Percentiles rank a stretch among this genome's conserved stretches.
phyloP scores from a whole-genome alignment of 441 rosid species.

The Viola pubescens region DNA sequence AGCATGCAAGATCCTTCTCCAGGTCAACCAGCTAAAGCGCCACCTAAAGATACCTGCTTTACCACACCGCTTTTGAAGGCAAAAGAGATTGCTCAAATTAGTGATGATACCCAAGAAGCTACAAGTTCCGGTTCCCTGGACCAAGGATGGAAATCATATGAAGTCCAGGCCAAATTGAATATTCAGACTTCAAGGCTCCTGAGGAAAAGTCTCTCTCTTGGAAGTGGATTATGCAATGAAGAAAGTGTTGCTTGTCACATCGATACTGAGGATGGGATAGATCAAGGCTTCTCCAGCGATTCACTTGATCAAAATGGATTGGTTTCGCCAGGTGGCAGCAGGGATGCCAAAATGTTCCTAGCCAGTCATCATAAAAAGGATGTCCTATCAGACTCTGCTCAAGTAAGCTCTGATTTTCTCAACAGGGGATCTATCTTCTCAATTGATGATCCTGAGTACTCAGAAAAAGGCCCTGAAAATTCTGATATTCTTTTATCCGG shows the following conservation, averaged over 20 bases:
- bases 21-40: constrained; percentile 26
- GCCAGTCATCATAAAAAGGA: constrained; percentile 23
- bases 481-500: constrained; percentile 34
- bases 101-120: constrained; percentile 22
- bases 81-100: constrained; percentile 22
- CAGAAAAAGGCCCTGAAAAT: constrained; percentile 39
- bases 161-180: constrained; percentile 28
- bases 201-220: constrained; percentile 70
- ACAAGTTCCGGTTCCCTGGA: constrained; percentile 24
- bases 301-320: constrained; percentile 36
- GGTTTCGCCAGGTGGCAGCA: constrained; percentile 23
- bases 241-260: constrained; percentile 27
- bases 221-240: constrained; percentile 46
- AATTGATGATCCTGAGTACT: constrained; percentile 46
- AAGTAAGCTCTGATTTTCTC: constrained; percentile 34
- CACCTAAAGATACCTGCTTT: constrained; percentile 24
- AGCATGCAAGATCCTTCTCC: constrained; percentile 34
- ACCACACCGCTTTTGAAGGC: constrained; percentile 25
- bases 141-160: constrained; percentile 47
- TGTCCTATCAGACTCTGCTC: constrained; percentile 35
- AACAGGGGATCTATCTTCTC: constrained; percentile 47
- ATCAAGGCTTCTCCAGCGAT: constrained; percentile 42
- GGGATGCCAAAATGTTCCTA: constrained; percentile 23
- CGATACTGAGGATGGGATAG: constrained; percentile 42
- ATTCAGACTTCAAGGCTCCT: constrained; percentile 27